These are phyloP conservation scores for Globisporangium ultimum DNA, from an alignment of 352 stramenopile genomes.

Conservation along the genomic window DNA sequence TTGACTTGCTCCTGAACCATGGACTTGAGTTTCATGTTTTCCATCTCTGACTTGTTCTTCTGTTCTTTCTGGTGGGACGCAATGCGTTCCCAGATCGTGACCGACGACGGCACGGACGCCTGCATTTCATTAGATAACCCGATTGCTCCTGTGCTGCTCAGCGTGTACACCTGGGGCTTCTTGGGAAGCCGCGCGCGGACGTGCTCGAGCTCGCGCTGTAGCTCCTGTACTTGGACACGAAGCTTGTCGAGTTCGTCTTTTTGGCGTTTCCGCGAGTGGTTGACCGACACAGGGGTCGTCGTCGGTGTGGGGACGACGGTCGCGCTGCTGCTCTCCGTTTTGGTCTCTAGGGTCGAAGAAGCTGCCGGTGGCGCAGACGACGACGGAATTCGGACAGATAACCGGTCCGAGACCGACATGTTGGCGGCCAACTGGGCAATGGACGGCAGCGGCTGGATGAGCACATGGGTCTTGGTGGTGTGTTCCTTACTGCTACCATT, in stretches of 20 bases:
- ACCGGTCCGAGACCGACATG: conserved; percentile 8
- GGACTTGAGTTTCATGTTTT: conserved; percentile 58
- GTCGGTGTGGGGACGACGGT: background rate
- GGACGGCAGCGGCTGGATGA: conserved; percentile 15
- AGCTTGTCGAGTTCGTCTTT: conserved; percentile 52
- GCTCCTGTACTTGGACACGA: conserved; percentile 52
- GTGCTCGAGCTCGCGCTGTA: conserved; percentile 39
- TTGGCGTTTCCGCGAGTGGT: conserved; percentile 52
- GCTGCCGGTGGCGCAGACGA: background rate
- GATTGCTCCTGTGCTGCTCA: background rate
- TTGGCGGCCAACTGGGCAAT: conserved; percentile 14
- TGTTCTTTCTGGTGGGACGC: conserved; percentile 62
- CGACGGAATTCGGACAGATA: conserved; percentile 8
- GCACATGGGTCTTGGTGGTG: conserved; percentile 4
- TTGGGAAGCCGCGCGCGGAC: conserved; percentile 13
- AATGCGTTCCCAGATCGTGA: conserved; percentile 55
- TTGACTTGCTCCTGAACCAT: conserved; percentile 54
- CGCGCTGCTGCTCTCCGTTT: background rate
- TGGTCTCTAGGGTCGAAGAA: too few relatives aligned
- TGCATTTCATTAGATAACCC: background rate
- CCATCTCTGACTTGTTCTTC: conserved; percentile 65
- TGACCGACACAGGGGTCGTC: conserved; percentile 11
- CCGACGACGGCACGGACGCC: conserved; percentile 10
- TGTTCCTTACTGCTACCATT: too few relatives aligned
- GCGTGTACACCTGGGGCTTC: conserved; percentile 1